A percentile compares a stretch with the other conserved stretches of the same genome.
Evolutionary conservation across 768 basidiomycete species (phyloP).

Genomic region (Lactifluus piperatus): DNA sequence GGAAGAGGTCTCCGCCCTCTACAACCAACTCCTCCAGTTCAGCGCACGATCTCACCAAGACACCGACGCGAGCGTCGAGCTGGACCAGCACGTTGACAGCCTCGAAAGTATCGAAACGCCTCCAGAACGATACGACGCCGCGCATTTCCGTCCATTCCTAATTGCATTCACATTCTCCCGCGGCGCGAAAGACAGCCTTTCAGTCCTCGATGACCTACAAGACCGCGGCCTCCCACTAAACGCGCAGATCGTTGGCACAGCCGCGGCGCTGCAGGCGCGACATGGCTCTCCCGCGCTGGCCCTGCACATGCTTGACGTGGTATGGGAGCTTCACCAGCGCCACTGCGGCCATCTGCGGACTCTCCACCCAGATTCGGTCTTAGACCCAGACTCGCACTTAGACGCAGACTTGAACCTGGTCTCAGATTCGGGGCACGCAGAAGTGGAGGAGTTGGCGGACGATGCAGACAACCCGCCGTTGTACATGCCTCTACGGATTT

Average conservation of each 20-base stretch:
- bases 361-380: not conserved
- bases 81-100: not conserved
- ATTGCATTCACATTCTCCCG: conserved; percentile 29
- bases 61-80: not conserved
- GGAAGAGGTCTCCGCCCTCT: conserved; percentile 31
- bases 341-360: too few relatives aligned
- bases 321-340: not conserved
- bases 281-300: conserved; percentile 30
- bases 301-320: conserved; percentile 31
- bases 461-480: not conserved
- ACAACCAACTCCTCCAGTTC: conserved; percentile 32
- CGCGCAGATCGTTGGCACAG: conserved; percentile 40
- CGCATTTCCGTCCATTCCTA: conserved; percentile 49
- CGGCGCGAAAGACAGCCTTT: conserved; percentile 29
- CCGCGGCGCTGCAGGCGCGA: conserved; percentile 39
- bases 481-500: too few relatives aligned
- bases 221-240: conserved; percentile 37
- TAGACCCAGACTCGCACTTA: not conserved
- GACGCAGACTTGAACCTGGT: not conserved
- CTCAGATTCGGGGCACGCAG: not conserved
- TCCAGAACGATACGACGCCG: conserved; percentile 24
- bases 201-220: conserved; percentile 47
- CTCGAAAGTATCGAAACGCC: not conserved
- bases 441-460: not conserved
- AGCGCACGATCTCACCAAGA: not conserved